Conservation (phyloP, 441 rosid species). For the Adansonia madagascariensis region DNA sequence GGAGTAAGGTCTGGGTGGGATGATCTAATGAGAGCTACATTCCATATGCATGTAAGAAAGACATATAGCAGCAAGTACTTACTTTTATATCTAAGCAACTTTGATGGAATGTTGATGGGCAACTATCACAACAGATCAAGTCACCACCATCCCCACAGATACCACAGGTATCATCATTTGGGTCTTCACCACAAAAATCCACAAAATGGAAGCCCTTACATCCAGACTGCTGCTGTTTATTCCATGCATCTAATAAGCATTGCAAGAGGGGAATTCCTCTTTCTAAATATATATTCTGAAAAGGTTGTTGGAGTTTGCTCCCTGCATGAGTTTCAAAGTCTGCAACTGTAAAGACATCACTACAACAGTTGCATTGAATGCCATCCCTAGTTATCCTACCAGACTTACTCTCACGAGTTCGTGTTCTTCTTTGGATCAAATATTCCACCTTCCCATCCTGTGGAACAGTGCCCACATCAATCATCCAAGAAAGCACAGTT, state of each 20-base stretch:
- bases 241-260: conserved; percentile 77
- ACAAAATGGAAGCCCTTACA: conserved; percentile 66
- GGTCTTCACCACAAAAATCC: conserved; percentile 41
- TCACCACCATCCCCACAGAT: conserved; percentile 99
- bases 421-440: conserved; percentile 42
- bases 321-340: conserved; percentile 79
- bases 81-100: conserved; percentile 82
- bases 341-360: conserved; percentile 47
- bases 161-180: conserved; percentile 75
- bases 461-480: conserved; percentile 66
- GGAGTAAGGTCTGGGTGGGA: not conserved
- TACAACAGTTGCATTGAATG: conserved; percentile 81
- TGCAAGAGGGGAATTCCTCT: conserved; percentile 69
- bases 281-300: conserved; percentile 66
- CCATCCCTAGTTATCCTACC: conserved; percentile 62
- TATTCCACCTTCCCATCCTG: conserved; percentile 65
- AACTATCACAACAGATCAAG: conserved; percentile 90
- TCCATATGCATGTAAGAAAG: conserved; percentile 17
- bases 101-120: conserved; percentile 97
- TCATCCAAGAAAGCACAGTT: conserved; percentile 84
- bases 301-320: conserved; percentile 49
- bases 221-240: conserved; percentile 59
- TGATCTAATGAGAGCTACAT: not conserved
- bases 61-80: conserved; percentile 33
- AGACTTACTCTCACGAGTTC: conserved; percentile 45